Evolutionary conservation across 306 rosid genomes (phyloP), one percentile per base, ranked within the genome.

Genomic region (Luffa acutangula): DNA sequence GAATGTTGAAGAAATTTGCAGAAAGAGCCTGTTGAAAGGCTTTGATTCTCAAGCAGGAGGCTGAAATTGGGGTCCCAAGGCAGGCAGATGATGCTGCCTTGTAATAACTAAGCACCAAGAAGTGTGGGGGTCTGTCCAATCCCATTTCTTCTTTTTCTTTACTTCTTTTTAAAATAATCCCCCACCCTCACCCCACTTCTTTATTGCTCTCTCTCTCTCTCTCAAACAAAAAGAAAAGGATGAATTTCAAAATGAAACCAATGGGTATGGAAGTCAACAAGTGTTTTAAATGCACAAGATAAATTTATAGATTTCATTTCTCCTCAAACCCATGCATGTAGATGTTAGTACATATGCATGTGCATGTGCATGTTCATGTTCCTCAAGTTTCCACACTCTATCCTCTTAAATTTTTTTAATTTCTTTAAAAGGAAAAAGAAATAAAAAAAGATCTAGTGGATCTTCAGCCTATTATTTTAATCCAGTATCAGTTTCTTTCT

Each of bases 191-290:
- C 49, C 9, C 17, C 75, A 4, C 75, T 42, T 42, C 78, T 31
- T 33, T 49, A 31, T 73, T 17, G 0, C 39, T 42, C 56, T 21
- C 77, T 46, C 31, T 67, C 58, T 13, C 75, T 69, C 53, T 13
- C 76, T 10, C 21, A 9, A 12, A 31, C 37, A 71, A 49, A 72
- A 71, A 71, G 2, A 31, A 72, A 72, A 46, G 14, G 58, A 49
- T 49, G 56, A 49, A 33, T 48, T 49, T 49, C 60, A 49, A 49
- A 46, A 73, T 25, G 56, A 49, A 49, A 49, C 78, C 56, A 33
- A 14, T 49, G 60, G 78, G 78, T 25, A 73, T 73, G 60, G 45
- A 73, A 75, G 63, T 75, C 78, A 75, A 75, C 48, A 51, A 74
- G 63, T 75, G 63, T 52, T 73, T 49, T 73, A 71, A 73, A 49